Conservation (phyloP, 768 basidiomycete species). For the Pleurotus djamor region DNA sequence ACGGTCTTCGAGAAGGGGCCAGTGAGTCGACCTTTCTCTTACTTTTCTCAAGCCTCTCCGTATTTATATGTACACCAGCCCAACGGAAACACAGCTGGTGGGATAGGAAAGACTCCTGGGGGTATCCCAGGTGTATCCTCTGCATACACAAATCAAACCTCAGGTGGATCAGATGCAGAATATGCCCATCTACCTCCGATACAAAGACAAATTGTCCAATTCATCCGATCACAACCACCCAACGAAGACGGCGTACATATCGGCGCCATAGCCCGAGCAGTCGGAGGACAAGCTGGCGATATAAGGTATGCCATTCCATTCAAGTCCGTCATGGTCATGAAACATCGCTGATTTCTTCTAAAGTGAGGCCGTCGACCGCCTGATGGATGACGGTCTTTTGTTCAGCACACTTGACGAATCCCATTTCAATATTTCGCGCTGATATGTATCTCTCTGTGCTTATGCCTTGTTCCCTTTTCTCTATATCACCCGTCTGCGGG, state of each 20-base stretch:
- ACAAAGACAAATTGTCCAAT: constrained; percentile 65
- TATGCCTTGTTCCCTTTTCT: background rate
- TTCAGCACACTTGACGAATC: constrained; percentile 82
- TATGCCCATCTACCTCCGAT: constrained; percentile 57
- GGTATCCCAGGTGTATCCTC: constrained; percentile 19
- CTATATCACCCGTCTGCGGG: background rate
- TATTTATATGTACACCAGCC: background rate
- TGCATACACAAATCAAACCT: constrained; percentile 40
- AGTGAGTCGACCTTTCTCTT: constrained; percentile 32
- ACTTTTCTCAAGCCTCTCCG: background rate
- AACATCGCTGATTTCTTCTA: constrained; percentile 2
- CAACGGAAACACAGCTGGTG: constrained; percentile 7
- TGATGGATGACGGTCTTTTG: constrained; percentile 80
- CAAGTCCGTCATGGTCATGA: background rate
- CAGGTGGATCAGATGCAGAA: constrained; percentile 32
- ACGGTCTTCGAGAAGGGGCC: constrained; percentile 66
- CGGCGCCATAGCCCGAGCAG: constrained; percentile 62
- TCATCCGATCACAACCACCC: constrained; percentile 47
- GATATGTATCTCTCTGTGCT: constrained; percentile 9
- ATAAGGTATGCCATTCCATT: constrained; percentile 48
- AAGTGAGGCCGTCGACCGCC: constrained; percentile 70
- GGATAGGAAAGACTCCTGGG: too few relatives aligned
- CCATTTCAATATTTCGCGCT: constrained; percentile 63
- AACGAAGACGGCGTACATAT: constrained; percentile 71
- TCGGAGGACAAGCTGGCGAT: constrained; percentile 54